Evolutionary conservation across 345 rosid genomes (phyloP).

Genomic region (Passiflora organensis): DNA sequence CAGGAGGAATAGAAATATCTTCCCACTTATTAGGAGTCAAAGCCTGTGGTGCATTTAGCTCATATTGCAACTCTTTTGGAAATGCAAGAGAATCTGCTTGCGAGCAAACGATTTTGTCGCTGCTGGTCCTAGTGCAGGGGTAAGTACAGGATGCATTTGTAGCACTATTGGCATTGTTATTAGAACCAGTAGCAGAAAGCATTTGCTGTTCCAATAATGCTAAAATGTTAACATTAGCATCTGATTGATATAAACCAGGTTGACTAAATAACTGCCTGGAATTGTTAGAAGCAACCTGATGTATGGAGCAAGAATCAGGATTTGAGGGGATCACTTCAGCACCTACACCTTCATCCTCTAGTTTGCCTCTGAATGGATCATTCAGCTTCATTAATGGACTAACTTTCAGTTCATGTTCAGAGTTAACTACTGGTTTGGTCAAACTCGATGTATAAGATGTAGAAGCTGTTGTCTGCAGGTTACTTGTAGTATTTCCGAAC

Average conservation of each 20-base stretch:
- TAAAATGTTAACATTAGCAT: not conserved
- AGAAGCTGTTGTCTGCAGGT: constrained; percentile 15
- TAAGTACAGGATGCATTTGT: constrained; percentile 7
- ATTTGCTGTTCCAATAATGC: constrained; percentile 40
- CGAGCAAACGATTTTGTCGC: constrained; percentile 12
- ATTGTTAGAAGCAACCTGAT: constrained; percentile 32
- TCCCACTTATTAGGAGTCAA: constrained; percentile 13
- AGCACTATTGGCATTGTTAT: constrained; percentile 16
- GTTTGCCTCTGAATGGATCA: constrained; percentile 16
- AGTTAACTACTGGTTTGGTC: constrained; percentile 16
- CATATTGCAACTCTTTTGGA: constrained; percentile 12
- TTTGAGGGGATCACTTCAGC: constrained; percentile 47
- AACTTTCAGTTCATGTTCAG: constrained; percentile 14
- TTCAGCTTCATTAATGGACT: constrained; percentile 3
- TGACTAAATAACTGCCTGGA: constrained; percentile 19
- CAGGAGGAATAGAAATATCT: constrained; percentile 14
- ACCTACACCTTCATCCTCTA: constrained; percentile 23
- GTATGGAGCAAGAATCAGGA: constrained; percentile 44
- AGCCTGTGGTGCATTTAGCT: constrained; percentile 1
- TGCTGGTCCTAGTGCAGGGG: constrained; percentile 17
- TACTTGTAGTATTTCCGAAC: constrained; percentile 20
- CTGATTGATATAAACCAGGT: constrained; percentile 5
- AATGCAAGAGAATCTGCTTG: constrained; percentile 14
- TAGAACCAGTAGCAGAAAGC: constrained; percentile 19
- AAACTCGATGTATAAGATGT: constrained; percentile 15